Conservation (phyloP, 495 filamentous ascomycete species). For the Darksidea phi region DNA sequence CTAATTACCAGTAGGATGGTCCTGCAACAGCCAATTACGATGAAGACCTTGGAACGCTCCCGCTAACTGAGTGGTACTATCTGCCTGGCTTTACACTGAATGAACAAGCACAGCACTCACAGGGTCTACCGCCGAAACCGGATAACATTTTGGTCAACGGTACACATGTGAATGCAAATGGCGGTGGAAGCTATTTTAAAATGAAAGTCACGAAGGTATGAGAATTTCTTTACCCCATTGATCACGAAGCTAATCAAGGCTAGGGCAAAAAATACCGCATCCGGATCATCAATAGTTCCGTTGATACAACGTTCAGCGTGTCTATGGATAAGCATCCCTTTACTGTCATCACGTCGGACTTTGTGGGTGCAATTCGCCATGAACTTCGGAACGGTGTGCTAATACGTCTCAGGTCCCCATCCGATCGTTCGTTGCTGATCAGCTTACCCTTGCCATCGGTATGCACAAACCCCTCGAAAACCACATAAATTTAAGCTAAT, state of each 20-base stretch:
- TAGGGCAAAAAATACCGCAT: conserved; percentile 43
- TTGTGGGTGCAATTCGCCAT: conserved; percentile 20
- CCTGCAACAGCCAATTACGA: conserved; percentile 45
- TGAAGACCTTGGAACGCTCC: conserved; percentile 40
- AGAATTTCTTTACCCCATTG: no score
- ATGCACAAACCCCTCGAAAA: not conserved
- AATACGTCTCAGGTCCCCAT: conserved; percentile 37
- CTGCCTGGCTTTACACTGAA: conserved; percentile 33
- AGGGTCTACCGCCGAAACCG: conserved; percentile 32
- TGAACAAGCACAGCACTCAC: conserved; percentile 26
- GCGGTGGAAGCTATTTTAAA: conserved; percentile 37
- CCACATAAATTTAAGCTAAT: not conserved
- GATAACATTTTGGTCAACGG: conserved; percentile 45
- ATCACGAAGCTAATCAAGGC: conserved; percentile 13
- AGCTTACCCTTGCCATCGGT: conserved; percentile 40
- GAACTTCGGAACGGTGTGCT: not conserved
- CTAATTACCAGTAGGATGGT: conserved; percentile 32
- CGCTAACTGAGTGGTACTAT: conserved; percentile 45
- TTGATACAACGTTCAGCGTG: conserved; percentile 40
- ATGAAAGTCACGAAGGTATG: conserved; percentile 33
- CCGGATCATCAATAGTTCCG: conserved; percentile 43
- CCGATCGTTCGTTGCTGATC: conserved; percentile 31
- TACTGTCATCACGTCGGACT: conserved; percentile 41
- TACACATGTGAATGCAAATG: conserved; percentile 36
- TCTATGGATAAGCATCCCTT: conserved; percentile 42